Percentiles rank a stretch among this genome's conserved stretches.
phyloP scores from a whole-genome alignment of 805 yeast genomes.

The Diddensiella transvaalensis region DNA sequence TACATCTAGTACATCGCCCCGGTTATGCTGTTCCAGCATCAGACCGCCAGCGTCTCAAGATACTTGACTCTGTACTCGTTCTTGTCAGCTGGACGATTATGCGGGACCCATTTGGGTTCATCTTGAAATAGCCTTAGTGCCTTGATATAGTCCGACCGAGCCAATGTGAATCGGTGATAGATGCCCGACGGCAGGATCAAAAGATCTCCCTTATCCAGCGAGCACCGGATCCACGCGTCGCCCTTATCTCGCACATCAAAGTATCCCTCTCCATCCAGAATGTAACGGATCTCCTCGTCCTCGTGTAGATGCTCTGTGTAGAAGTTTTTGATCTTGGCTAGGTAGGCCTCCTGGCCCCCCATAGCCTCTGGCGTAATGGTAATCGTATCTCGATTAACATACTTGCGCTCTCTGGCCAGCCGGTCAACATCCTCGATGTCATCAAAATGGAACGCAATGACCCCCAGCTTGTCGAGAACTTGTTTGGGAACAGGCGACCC shows the following conservation, averaged over 20 bases:
- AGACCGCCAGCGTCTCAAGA: constrained; percentile 26
- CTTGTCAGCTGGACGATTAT: constrained; percentile 60
- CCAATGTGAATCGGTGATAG: constrained; percentile 86
- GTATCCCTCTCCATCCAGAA: constrained; percentile 84
- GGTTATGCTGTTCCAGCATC: not conserved
- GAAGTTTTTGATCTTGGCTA: constrained; percentile 63
- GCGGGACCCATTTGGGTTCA: constrained; percentile 95
- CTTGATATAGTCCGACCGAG: constrained; percentile 56
- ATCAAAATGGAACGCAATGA: constrained; percentile 53
- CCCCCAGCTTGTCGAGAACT: constrained; percentile 60
- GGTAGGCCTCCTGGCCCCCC: constrained; percentile 60
- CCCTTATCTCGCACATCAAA: constrained; percentile 75
- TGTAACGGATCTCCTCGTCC: constrained; percentile 93
- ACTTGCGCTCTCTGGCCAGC: constrained; percentile 65
- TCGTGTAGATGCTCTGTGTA: constrained; percentile 89
- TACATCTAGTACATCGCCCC: not conserved
- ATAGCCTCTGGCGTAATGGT: constrained; percentile 57
- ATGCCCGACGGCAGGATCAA: constrained; percentile 80
- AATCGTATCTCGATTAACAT: constrained; percentile 77
- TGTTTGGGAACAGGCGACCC: constrained; percentile 54
- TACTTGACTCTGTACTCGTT: constrained; percentile 47
- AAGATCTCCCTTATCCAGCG: constrained; percentile 59
- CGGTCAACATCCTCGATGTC: constrained; percentile 53
- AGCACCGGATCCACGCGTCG: constrained; percentile 74
- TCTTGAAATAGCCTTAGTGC: constrained; percentile 86